Evolutionary conservation across 2,329 filamentous ascomycete species (phyloP), one percentile per base, ranked within the genome.

Genomic region (Talaromyces sp.): DNA sequence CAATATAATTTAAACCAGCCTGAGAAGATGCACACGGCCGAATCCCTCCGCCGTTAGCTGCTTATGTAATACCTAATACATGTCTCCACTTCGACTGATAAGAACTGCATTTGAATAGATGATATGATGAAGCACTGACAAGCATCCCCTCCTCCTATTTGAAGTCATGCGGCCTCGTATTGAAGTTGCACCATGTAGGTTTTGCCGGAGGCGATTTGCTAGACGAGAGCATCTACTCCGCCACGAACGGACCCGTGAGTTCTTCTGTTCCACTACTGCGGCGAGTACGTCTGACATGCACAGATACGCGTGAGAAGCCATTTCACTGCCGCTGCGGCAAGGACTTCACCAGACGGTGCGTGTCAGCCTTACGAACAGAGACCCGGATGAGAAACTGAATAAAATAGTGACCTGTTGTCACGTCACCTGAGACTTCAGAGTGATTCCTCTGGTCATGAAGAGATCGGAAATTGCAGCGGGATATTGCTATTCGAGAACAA

Each of bases 21-120:
- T 27, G 6, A 27, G 27, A 27, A 27, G 27, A 6, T 27, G 27
- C 3, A 37, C 35, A 37, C 35, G 11, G 35, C 35, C 35, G 35
- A 37, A 10, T 37, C 35, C 35, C 8, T 37, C 35, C 35, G 35
- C 35, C 7, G 35, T 37, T 27, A 37, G 35, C 35, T 37, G 35
- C 8, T 37, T 37, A 37, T 37, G 35, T 37, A 37, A 37, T 37
- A 37, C 35, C 27, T 27, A 27, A 37, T 37, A 7, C 11, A 37
- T 37, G 35, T 37, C 35, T 37, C 35, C 35, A 37, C 35, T 37
- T 37, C 35, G 35, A 37, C 35, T 37, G 35, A 37, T 37, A 37
- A 37, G 35, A 13, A 37, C 35, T 37, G 35, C 11, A 9, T 37
- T 37, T 2, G 35, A 27, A 83, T 83, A 31, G 81, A 84, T 37